Conservation (phyloP, 176 grass and related monocot species). For the Zizania latifolia region DNA sequence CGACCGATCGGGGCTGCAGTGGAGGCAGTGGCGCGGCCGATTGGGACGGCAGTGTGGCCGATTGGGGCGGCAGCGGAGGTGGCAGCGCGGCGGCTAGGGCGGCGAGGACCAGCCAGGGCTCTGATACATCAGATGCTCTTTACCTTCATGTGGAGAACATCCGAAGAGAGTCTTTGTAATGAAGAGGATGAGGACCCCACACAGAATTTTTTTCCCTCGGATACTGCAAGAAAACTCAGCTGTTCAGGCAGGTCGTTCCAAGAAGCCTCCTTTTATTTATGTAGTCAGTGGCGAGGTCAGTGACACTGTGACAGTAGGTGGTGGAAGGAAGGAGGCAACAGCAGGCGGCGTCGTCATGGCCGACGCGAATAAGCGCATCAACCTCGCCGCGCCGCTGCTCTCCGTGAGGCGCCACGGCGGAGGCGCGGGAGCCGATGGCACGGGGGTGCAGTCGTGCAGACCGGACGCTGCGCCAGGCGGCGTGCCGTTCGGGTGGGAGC, state of each 20-base stretch:
- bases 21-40: too few species aligned
- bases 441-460: not conserved
- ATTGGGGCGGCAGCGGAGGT: too few species aligned
- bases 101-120: too few species aligned
- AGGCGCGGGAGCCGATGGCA: not conserved
- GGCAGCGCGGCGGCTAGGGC: too few species aligned
- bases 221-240: too few species aligned
- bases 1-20: too few species aligned
- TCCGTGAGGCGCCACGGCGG: conserved; percentile 47
- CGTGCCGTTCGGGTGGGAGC: conserved; percentile 63
- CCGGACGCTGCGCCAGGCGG: conserved; percentile 1
- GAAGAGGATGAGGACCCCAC: too few species aligned
- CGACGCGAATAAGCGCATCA: conserved; percentile 45
- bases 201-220: too few species aligned
- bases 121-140: too few species aligned
- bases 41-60: too few species aligned
- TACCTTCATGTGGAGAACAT: too few species aligned
- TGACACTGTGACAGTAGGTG: not conserved
- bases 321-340: not conserved
- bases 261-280: conserved; percentile 9
- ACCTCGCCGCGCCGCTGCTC: conserved; percentile 65
- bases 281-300: not conserved
- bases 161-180: too few species aligned
- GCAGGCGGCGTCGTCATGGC: not conserved
- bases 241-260: conserved; percentile 8